Base-by-base conservation (phyloP, 805 yeast genomes). In the Kazachstania kunashirensis region DNA sequence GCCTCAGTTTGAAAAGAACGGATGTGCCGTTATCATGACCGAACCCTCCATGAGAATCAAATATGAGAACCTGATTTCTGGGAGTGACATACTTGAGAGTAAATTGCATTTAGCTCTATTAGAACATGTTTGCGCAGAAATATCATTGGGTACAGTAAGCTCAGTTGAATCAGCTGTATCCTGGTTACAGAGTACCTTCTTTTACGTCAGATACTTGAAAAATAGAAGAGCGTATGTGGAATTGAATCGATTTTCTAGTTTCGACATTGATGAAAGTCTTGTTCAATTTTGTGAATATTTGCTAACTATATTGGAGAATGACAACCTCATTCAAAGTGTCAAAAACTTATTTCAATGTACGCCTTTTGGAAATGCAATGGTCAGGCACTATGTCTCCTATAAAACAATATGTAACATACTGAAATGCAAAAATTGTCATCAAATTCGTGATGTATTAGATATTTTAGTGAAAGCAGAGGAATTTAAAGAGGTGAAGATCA, bases 1-100 rank as follows among this genome's bases (percentile, higher is more conserved):
- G 33, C 79, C 79, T 0, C 75, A 70, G 23, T 73, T 64, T 49
- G 79, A 74, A 45, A 62, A 61, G 3, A 66, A 65, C 24, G 71
- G 67, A 4, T 59, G 62, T 31, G 71, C 74, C 3, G 63, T 73
- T 1, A 63, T 74, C 12, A 57, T 73, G 62, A 74, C 79, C 1
- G 62, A 61, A 10, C 33, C 45, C 1, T 46, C 49, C 4, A 53
- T 57, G 36, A 61, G 57, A 28, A 36, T 40, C 3, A 57, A 52
- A n/a, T 73, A 71, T 48, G 68, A 65, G 37, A 53, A 55, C 10
- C 44, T 73, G 21, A 50, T 67, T 0, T 49, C 61, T 29, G 75
- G 75, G 0, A 52, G 58, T 10, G 68, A 66, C 29, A 56, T 58
- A 16, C 47, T 74, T 7, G 78, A 74, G 41, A 72, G 78, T 38